phyloP scores from a whole-genome alignment of 177 flowering plant genomes.

The Telopea speciosissima region DNA sequence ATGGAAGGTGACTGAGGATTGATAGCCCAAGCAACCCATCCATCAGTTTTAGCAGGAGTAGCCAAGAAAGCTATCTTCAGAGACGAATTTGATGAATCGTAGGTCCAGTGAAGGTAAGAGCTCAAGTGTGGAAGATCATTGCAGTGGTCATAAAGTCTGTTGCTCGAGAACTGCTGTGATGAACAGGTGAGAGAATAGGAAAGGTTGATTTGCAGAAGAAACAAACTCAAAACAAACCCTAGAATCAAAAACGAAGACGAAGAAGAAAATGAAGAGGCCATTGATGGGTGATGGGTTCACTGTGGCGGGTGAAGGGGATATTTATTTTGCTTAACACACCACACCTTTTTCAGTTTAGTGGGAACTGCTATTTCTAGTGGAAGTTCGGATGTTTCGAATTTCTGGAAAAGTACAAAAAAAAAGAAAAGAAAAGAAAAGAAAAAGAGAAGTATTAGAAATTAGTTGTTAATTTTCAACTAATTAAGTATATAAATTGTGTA shows the following conservation, averaged over 20 bases:
- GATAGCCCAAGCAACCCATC: conserved; percentile 57
- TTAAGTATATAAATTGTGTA: too few species aligned
- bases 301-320: background rate
- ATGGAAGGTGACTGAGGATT: conserved; percentile 39
- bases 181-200: conserved; percentile 27
- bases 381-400: background rate
- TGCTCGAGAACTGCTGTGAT: conserved; percentile 25
- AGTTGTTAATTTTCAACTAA: too few species aligned
- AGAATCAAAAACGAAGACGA: conserved; percentile 1
- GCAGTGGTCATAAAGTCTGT: conserved; percentile 28
- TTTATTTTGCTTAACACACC: too few species aligned
- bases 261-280: background rate
- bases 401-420: too few species aligned
- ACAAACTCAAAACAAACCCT: background rate
- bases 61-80: conserved; percentile 38
- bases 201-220: conserved; percentile 7
- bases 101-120: conserved; percentile 43
- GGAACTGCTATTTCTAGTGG: background rate
- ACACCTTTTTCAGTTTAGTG: too few species aligned
- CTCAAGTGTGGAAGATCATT: conserved; percentile 27
- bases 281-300: background rate
- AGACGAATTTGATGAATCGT: conserved; percentile 21
- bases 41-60: conserved; percentile 14
- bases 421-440: too few species aligned
- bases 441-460: too few species aligned